These are phyloP conservation scores for Populus hybrid DNA, from an alignment of 441 rosid genomes.

Conservation along the genomic window DNA sequence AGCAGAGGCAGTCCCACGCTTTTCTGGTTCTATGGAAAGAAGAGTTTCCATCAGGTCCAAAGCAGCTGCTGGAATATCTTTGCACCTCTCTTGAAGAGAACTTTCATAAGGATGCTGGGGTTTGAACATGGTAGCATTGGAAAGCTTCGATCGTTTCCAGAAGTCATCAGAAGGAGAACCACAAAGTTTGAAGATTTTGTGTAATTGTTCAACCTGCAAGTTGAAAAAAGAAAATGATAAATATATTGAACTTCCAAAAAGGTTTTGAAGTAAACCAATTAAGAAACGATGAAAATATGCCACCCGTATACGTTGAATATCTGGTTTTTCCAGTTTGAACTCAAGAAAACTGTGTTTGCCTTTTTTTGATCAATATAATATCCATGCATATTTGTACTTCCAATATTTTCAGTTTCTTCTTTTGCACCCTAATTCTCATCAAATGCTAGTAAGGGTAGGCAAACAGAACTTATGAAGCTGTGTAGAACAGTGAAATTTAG, in stretches of 20 bases:
- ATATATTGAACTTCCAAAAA: background rate
- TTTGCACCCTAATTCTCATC: background rate
- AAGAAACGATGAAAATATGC: background rate
- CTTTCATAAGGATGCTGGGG: constrained; percentile 70
- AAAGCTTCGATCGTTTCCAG: constrained; percentile 65
- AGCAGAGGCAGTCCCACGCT: constrained; percentile 86
- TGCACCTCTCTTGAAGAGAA: constrained; percentile 60
- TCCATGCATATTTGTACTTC: background rate
- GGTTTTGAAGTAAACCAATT: background rate
- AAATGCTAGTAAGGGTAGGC: background rate
- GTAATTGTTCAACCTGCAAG: constrained; percentile 81
- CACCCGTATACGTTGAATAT: background rate
- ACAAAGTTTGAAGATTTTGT: constrained; percentile 86
- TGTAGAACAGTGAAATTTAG: background rate
- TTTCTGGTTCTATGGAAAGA: constrained; percentile 72
- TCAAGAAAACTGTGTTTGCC: background rate
- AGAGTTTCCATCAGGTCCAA: constrained; percentile 57
- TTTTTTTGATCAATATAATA: too few species aligned
- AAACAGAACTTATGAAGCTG: background rate
- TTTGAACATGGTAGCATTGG: constrained; percentile 62
- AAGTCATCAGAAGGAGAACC: constrained; percentile 84
- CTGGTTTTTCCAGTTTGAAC: background rate
- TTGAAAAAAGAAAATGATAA: background rate
- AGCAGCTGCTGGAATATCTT: constrained; percentile 47
- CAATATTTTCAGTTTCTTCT: background rate